Evolutionary conservation across 306 rosid species (phyloP).

Genomic region (Nissolia schottii): DNA sequence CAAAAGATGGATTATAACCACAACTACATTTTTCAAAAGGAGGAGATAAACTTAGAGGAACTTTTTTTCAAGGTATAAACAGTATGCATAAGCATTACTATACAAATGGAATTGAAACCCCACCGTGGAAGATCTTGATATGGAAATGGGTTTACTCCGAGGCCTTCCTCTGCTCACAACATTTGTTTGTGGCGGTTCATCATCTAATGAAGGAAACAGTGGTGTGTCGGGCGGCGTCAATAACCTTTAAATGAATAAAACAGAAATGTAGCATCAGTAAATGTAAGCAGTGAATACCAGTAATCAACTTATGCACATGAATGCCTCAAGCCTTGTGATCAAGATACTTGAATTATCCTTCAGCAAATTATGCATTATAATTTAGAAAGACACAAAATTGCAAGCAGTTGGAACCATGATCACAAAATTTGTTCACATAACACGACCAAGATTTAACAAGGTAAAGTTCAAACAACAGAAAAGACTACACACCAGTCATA

Average conservation of each 20-base stretch:
- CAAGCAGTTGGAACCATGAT: background rate
- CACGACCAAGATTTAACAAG: background rate
- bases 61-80: background rate
- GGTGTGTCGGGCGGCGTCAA: conserved; percentile 88
- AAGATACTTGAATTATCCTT: background rate
- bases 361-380: background rate
- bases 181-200: conserved; percentile 44
- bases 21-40: background rate
- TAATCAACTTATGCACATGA: background rate
- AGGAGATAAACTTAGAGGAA: background rate
- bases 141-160: conserved; percentile 78
- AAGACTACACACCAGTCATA: conserved; percentile 65
- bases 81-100: conserved; percentile 23
- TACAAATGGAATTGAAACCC: conserved; percentile 24
- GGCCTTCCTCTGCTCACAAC: conserved; percentile 64
- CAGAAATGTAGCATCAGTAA: conserved; percentile 22
- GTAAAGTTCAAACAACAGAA: background rate
- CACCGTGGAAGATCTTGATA: conserved; percentile 85
- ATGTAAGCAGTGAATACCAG: conserved; percentile 12
- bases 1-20: conserved; percentile 1
- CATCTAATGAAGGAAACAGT: conserved; percentile 79
- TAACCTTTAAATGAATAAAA: conserved; percentile 49
- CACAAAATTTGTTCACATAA: background rate
- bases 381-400: background rate
- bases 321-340: conserved; percentile 3